Evolutionary conservation across 2,329 filamentous ascomycete genomes (phyloP), one percentile per base, ranked within the genome.

Genomic region (Paraconiothyrium brasiliense): DNA sequence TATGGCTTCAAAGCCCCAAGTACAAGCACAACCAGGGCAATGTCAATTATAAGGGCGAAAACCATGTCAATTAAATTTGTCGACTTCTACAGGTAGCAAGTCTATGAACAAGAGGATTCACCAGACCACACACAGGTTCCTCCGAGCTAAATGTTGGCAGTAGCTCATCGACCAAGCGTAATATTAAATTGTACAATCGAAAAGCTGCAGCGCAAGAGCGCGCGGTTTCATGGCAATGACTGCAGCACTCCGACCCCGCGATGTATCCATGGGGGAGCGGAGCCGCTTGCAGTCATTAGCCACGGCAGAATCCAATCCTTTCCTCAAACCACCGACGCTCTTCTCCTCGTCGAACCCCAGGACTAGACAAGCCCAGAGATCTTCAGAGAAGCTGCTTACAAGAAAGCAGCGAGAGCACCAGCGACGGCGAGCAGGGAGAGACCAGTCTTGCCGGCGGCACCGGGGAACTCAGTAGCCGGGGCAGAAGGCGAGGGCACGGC

Each of bases 371-470:
- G 54, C 54, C 54, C 41, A 60, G 49, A 49, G 63, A 67, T 67
- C 59, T 60, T 61, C 58, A 64, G 50, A 66, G 57, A 59, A 69
- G 44, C 56, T 41, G 67, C 67, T 77, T 78, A 79, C 75, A 79
- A 75, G 72, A 78, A 71, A 73, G 76, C 76, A 65, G 73, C 74
- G 56, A 75, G 82, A 66, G 84, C 78, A 78, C 82, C 85, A 71
- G 84, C 79, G 68, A 86, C 76, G 73, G 82, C 84, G 61, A 83
- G 81, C 64, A 87, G 78, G 70, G 82, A 83, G 61, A 82, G 84
- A 72, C 83, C 84, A 63, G 78, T 79, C 78, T 84, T 82, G 73
- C 79, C 78, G 71, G 83, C 84, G 71, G 82, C 85, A 59, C 84
- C 85, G 61, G 84, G 85, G 82, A 81, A 85, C 67, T 73, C 65